Evolutionary conservation across 495 filamentous ascomycete genomes (phyloP).

Genomic region (Terfezia boudieri): DNA sequence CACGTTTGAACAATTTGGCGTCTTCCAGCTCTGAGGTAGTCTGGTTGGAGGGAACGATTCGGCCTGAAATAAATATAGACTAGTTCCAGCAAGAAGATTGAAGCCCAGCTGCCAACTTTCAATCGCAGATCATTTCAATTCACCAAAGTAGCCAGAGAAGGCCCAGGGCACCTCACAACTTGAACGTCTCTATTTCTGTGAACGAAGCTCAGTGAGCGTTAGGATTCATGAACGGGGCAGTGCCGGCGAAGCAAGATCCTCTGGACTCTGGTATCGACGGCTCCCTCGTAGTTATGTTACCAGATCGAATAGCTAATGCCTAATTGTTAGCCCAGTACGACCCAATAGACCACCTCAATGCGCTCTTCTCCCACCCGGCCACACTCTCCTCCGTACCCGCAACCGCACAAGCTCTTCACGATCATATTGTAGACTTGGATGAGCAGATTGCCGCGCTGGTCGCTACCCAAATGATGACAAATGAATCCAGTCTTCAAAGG

Average conservation of each 20-base stretch:
- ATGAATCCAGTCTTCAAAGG: constrained; percentile 66
- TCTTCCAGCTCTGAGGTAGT: too few species aligned
- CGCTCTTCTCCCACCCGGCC: constrained; percentile 78
- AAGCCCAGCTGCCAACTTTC: not conserved
- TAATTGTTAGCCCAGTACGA: constrained; percentile 58
- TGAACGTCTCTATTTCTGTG: too few species aligned
- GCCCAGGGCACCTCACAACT: too few species aligned
- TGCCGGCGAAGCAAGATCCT: constrained; percentile 2
- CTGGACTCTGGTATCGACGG: constrained; percentile 11
- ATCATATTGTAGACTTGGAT: constrained; percentile 68
- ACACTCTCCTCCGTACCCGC: constrained; percentile 56
- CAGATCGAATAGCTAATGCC: not conserved
- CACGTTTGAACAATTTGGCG: too few species aligned
- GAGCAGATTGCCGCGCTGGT: constrained; percentile 55
- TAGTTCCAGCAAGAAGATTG: not conserved
- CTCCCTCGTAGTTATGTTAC: not conserved
- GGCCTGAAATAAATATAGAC: not conserved
- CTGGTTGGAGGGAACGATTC: too few species aligned
- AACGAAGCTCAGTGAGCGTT: not conserved
- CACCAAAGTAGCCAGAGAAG: too few species aligned
- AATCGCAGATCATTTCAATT: too few species aligned
- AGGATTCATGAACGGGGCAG: not conserved
- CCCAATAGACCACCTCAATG: constrained; percentile 78
- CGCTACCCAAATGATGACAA: constrained; percentile 59
- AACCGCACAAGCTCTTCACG: constrained; percentile 46